Conservation (phyloP, 257 asterid species). For the Nicotiana noctiflora region DNA sequence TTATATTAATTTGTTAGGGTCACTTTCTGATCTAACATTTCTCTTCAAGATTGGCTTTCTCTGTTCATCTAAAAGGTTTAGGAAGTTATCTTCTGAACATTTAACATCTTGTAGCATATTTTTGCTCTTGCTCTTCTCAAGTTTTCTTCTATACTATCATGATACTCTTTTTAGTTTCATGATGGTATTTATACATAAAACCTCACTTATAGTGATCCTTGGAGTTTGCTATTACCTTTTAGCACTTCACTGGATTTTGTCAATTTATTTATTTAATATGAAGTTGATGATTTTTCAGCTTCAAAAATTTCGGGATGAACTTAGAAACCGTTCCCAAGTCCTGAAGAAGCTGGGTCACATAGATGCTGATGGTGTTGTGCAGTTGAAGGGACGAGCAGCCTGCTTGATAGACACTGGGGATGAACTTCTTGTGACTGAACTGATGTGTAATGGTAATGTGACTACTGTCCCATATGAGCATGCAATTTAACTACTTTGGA, state of each 20-base stretch:
- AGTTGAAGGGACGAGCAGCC: slow-evolving; percentile 96
- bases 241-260: neutral
- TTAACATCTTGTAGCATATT: neutral
- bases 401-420: slow-evolving; percentile 98
- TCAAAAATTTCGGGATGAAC: slow-evolving; percentile 97
- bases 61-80: neutral
- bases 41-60: neutral
- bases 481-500: neutral
- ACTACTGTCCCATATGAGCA: neutral
- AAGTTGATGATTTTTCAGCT: slow-evolving; percentile 44
- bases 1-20: neutral
- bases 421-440: slow-evolving; percentile 93
- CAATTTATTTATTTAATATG: neutral
- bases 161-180: neutral
- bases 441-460: slow-evolving; percentile 82
- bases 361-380: slow-evolving; percentile 83
- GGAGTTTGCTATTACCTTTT: neutral
- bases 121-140: neutral
- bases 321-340: slow-evolving; percentile 88
- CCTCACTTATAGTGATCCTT: neutral
- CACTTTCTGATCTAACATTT: neutral
- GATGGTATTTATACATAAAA: neutral
- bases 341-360: slow-evolving; percentile 87
- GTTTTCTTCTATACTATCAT: neutral
- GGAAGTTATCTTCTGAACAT: neutral